Evolutionary conservation across 345 rosid genomes (phyloP).

Genomic region (Microthlaspi erraticum): DNA sequence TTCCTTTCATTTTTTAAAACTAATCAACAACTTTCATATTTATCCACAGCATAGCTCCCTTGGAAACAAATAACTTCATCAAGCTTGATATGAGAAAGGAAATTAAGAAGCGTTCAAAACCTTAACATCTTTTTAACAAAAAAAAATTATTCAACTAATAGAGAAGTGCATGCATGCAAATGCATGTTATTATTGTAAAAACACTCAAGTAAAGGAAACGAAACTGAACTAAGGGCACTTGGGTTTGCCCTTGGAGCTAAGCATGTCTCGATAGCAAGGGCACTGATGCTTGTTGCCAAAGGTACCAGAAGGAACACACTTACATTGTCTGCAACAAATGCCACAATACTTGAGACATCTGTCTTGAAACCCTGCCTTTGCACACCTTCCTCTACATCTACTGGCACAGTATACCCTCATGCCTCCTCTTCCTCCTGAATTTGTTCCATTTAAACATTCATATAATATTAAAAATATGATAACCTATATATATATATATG

Average conservation of each 20-base stretch:
- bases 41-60: neutral
- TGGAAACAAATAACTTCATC: neutral
- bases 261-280: slow-evolving; percentile 65
- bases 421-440: slow-evolving; percentile 26
- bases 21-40: neutral
- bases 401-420: slow-evolving; percentile 38
- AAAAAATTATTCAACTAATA: too few species aligned
- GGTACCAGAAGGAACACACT: slow-evolving; percentile 81
- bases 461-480: neutral
- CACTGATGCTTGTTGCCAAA: slow-evolving; percentile 65
- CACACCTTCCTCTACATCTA: slow-evolving; percentile 63
- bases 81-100: neutral
- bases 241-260: slow-evolving; percentile 56
- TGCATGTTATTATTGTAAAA: neutral
- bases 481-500: too few species aligned
- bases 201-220: neutral
- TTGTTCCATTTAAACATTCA: neutral
- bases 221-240: slow-evolving; percentile 61
- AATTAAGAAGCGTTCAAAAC: neutral
- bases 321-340: slow-evolving; percentile 65
- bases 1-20: slow-evolving; percentile 1
- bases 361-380: slow-evolving; percentile 53
- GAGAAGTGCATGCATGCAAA: slow-evolving; percentile 27
- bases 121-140: too few species aligned
- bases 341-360: slow-evolving; percentile 74